Percentiles rank a stretch among this genome's conserved stretches.
Conservation (phyloP, 495 filamentous ascomycete genomes). For the Annulohypoxylon moriforme region DNA sequence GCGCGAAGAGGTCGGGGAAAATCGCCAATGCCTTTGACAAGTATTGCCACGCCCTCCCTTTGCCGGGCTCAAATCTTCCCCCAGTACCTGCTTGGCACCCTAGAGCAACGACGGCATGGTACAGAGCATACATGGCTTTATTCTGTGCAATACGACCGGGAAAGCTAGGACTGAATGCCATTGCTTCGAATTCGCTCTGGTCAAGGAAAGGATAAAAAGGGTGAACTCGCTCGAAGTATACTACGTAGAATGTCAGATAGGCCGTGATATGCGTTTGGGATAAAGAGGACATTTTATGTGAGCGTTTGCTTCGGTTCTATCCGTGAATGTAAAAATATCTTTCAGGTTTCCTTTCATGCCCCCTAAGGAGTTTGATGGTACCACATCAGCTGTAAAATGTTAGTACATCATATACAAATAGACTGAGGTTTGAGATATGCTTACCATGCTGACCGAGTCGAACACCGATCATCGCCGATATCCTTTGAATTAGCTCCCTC, state of each 20-base stretch:
- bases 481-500: slow-evolving; percentile 43
- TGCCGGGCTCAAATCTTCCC: slow-evolving; percentile 50
- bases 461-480: slow-evolving; percentile 39
- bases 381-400: slow-evolving; percentile 5
- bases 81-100: slow-evolving; percentile 51
- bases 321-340: slow-evolving; percentile 12
- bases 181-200: slow-evolving; percentile 45
- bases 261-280: not conserved
- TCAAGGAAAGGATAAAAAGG: slow-evolving; percentile 53
- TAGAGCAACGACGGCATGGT: slow-evolving; percentile 53
- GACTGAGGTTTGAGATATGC: not conserved
- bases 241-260: not conserved
- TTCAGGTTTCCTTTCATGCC: slow-evolving; percentile 4
- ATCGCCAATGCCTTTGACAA: slow-evolving; percentile 36
- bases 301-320: slow-evolving; percentile 37
- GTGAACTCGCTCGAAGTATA: slow-evolving; percentile 53
- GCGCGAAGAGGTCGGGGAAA: slow-evolving; percentile 17
- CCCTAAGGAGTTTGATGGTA: slow-evolving; percentile 2
- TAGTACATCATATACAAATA: not conserved
- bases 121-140: slow-evolving; percentile 44
- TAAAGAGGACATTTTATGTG: slow-evolving; percentile 19
- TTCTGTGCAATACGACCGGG: slow-evolving; percentile 33
- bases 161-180: slow-evolving; percentile 40
- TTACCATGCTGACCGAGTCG: slow-evolving; percentile 26
- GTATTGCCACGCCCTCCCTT: slow-evolving; percentile 51